Evolutionary conservation across 352 stramenopile species (phyloP), one percentile per base, ranked within the genome.

Genomic region (Phytophthora capsici): DNA sequence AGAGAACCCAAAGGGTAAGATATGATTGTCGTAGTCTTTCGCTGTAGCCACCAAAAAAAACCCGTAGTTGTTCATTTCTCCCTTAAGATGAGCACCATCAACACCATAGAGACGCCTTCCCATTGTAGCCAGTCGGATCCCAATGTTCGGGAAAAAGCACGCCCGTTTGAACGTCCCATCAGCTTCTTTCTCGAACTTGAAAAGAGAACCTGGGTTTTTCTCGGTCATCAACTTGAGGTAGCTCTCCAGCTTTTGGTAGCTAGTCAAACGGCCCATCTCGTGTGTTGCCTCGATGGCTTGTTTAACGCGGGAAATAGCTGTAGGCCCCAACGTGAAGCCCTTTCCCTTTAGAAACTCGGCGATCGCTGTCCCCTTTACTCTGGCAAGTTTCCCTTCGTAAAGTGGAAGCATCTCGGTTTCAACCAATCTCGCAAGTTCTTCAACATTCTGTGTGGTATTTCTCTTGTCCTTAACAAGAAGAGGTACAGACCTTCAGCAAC

Each of bases 21-120:
- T 73, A 12, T 75, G 41, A 25, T 71, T 45, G 63, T 73, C 58
- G 48, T 23, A 71, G 34, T 78, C 69, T 25, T 82, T 78, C 0
- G 56, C 30, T 0, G 68, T 75, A 0, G 60, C 60, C 0, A 61
- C 37, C 4, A 77, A 45, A 63, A 66, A 62, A 3, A 67, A 54
- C 2, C 68, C 63, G 2, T 49, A 47, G 23, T 67, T 48, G 37
- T 80, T 57, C 63, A 75, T 79, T 12, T 69, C 63, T 30, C 49
- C 60, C 50, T 69, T 76, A 0, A 71, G 22, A 20, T 70, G 38
- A n/a, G 45, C 36, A 0, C 63, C 63, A 23, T 76, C 54, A 0
- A 79, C 16, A 1, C 60, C 51, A 50, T 58, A 25, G 4, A 65
- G 10, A 12, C 48, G 9, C 3, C 36, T 9, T 13, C 30, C 9